A percentile compares a stretch with the other conserved stretches of the same genome.
phyloP scores from a whole-genome alignment of 1,284 basidiomycete species.

The Ganoderma meredithae region DNA sequence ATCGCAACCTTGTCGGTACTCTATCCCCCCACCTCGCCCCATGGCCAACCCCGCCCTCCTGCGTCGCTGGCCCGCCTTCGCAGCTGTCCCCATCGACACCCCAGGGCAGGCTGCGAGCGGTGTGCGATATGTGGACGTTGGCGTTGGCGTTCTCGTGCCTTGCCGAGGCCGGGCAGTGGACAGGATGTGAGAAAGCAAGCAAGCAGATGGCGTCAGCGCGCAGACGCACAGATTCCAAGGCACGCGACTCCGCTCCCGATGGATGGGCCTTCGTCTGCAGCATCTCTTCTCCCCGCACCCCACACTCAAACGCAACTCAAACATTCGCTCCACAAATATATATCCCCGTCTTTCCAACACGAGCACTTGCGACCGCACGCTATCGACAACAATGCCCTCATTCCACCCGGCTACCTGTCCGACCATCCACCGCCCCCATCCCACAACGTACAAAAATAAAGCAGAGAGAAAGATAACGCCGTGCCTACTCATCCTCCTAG shows the following conservation, averaged over 20 bases:
- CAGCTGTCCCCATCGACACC: neutral
- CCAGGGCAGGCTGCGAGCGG: neutral
- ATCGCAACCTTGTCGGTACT: conserved; percentile 9
- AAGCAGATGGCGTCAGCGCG: neutral
- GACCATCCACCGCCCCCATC: neutral
- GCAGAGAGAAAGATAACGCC: neutral
- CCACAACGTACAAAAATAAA: neutral
- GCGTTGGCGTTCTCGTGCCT: neutral
- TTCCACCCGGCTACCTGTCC: neutral
- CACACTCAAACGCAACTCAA: neutral
- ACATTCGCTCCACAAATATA: neutral
- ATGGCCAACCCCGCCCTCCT: neutral
- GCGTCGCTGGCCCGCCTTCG: neutral
- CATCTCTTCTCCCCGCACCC: conserved; percentile 6
- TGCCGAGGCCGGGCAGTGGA: neutral
- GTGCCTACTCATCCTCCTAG: conserved; percentile 34
- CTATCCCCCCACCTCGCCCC: neutral
- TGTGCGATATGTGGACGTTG: neutral
- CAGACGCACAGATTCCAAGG: neutral
- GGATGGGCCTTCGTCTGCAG: neutral
- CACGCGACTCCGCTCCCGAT: neutral
- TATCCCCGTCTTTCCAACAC: neutral
- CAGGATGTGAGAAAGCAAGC: conserved; percentile 1
- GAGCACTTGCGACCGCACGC: neutral
- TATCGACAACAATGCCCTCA: neutral